Evolutionary conservation across 306 rosid species (phyloP).

Genomic region (Luffa acutangula): DNA sequence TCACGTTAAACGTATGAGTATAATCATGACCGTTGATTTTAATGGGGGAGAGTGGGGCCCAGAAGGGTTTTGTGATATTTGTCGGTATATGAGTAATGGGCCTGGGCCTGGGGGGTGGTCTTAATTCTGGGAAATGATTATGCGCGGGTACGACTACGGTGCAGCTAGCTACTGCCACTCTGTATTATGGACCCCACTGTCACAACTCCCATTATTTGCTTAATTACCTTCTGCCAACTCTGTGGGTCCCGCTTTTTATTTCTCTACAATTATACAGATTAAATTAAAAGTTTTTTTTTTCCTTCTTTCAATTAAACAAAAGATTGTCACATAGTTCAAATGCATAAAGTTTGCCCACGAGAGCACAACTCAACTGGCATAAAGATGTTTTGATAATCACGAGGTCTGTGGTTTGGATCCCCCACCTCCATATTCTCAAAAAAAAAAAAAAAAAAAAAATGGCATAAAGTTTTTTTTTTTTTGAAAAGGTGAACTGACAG

Average conservation of each 20-base stretch:
- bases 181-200: conserved; percentile 3
- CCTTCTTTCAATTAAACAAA: too few species aligned
- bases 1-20: conserved; percentile 1
- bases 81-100: conserved; percentile 7
- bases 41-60: background rate
- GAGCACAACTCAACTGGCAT: too few species aligned
- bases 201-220: background rate
- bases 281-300: too few species aligned
- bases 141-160: conserved; percentile 1
- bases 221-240: conserved; percentile 7
- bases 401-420: too few species aligned
- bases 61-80: background rate
- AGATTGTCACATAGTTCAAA: too few species aligned
- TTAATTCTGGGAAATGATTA: conserved; percentile 10
- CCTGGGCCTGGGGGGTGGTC: background rate
- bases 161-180: background rate
- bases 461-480: too few species aligned
- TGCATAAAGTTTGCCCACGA: too few species aligned
- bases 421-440: too few species aligned
- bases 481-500: too few species aligned
- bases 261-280: background rate
- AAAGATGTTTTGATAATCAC: too few species aligned
- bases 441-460: too few species aligned
- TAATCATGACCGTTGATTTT: background rate
- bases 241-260: background rate